These are phyloP conservation scores for Pyrrhoderma lamaoense DNA, from an alignment of 1,284 basidiomycete genomes.

Conservation along the genomic window DNA sequence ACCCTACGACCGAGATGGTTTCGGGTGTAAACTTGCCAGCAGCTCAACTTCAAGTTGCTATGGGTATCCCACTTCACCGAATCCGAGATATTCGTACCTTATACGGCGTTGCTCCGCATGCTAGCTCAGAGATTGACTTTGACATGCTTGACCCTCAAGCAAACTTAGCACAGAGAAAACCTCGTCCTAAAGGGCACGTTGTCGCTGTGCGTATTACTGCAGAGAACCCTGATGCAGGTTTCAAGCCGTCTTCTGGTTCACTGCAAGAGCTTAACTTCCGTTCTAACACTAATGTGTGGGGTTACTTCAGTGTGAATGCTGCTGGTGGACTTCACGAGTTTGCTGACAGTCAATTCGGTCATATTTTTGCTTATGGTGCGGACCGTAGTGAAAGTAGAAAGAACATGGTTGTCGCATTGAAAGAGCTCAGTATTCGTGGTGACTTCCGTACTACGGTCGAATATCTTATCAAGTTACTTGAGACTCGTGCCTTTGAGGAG, in stretches of 20 bases:
- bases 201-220: conserved; percentile 99
- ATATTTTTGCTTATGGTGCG: conserved; percentile 98
- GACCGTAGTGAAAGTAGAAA: conserved; percentile 94
- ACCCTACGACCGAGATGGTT: conserved; percentile 99
- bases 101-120: conserved; percentile 89
- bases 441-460: conserved; percentile 99
- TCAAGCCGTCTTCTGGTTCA: conserved; percentile 97
- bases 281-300: conserved; percentile 98
- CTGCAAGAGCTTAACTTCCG: conserved; percentile 99
- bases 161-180: conserved; percentile 87
- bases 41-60: conserved; percentile 94
- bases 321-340: conserved; percentile 98
- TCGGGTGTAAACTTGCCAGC: conserved; percentile 97
- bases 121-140: conserved; percentile 90
- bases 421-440: conserved; percentile 97
- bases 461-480: conserved; percentile 95
- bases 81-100: conserved; percentile 95
- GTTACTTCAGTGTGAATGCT: conserved; percentile 96
- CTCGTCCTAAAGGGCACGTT: conserved; percentile 95
- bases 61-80: conserved; percentile 96
- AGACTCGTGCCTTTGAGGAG: conserved; percentile 93
- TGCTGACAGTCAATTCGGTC: conserved; percentile 97
- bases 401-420: conserved; percentile 99
- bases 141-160: conserved; percentile 88
- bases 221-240: conserved; percentile 99